Percentiles rank a stretch among this genome's conserved stretches.
Evolutionary conservation across 164 flowering plant genomes (phyloP).

Genomic region (Nymphaea thermarum): DNA sequence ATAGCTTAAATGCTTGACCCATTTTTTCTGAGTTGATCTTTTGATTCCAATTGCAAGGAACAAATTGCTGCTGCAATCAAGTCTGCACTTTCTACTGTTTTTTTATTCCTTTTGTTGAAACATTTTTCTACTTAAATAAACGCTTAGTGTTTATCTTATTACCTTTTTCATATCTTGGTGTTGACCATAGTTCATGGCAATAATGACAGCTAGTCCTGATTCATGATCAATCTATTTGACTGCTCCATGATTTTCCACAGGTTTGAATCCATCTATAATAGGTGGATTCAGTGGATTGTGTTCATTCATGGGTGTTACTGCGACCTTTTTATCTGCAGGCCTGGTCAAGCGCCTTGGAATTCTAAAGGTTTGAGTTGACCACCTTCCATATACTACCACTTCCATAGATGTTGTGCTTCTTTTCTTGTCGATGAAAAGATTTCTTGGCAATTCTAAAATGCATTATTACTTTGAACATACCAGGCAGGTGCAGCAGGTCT

Average conservation of each 20-base stretch:
- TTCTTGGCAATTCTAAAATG: neutral
- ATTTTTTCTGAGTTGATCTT: too few species aligned
- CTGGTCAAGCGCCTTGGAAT: slow-evolving; percentile 71
- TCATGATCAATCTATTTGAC: neutral
- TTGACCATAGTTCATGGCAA: neutral
- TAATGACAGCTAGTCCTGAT: neutral
- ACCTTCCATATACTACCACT: neutral
- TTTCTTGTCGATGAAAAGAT: too few species aligned
- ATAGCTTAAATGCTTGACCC: too few species aligned
- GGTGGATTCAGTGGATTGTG: slow-evolving; percentile 95
- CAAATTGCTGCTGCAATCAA: too few species aligned
- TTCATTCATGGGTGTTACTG: slow-evolving; percentile 97
- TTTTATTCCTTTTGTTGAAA: neutral
- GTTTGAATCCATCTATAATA: slow-evolving; percentile 77
- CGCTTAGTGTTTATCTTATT: neutral
- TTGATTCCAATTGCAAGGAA: too few species aligned
- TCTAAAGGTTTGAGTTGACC: slow-evolving; percentile 47
- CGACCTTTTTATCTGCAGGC: slow-evolving; percentile 80
- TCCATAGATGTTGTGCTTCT: neutral
- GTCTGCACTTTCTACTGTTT: too few species aligned
- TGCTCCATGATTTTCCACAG: slow-evolving; percentile 26
- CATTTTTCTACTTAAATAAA: neutral
- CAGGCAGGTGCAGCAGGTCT: slow-evolving; percentile 98
- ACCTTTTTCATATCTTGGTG: neutral
- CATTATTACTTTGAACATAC: slow-evolving; percentile 1